Evolutionary conservation across 371 early-diverging fungal species (phyloP), one percentile per base, ranked within the genome.

Genomic region (Mortierella sp.): DNA sequence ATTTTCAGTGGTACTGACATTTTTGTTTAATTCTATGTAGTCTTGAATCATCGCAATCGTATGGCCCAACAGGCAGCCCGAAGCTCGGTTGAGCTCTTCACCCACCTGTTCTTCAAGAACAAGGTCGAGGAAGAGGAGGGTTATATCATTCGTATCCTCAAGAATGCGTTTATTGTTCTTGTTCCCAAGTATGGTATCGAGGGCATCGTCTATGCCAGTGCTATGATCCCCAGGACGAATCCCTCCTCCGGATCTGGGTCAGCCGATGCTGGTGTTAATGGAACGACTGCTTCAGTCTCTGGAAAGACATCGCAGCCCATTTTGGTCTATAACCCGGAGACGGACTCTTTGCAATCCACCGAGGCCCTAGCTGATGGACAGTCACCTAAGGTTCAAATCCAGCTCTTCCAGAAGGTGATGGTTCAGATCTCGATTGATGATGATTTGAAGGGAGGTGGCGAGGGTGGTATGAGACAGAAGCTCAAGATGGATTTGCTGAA

Each of bases 21-120:
- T n/a, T n/a, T n/a, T n/a, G n/a, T 37, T 56, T 17, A 15, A 9
- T 27, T n/a, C 23, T 9, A 0, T 17, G n/a, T 72, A 89, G 93
- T 89, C 17, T 83, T 99, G 53, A 99, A 99, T 83, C 91, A 92
- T 78, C 92, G 99, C 37, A 90, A 98, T 79, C 87, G 96, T 30
- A 93, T 92, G 93, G 99, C 99, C 5, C 97, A 98, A 81, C 92
- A 93, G 70, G 99, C 99, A 0, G 84, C 92, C 7, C 90, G 99
- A 27, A 92, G 94, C 55, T 96, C 96, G 4, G 95, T 96, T 7
- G 97, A 96, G 81, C 82, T 99, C 11, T 98, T 89, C 83, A 98
- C 99, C 0, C 90, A 96, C 72, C 67, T 97, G 61, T 97, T 92
- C 84, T 97, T 99, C 86, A 94, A 90, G 79, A 91, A 91, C 79